Conservation (phyloP, 2,329 filamentous ascomycete genomes). For the Aspergillus costaricaensis region DNA sequence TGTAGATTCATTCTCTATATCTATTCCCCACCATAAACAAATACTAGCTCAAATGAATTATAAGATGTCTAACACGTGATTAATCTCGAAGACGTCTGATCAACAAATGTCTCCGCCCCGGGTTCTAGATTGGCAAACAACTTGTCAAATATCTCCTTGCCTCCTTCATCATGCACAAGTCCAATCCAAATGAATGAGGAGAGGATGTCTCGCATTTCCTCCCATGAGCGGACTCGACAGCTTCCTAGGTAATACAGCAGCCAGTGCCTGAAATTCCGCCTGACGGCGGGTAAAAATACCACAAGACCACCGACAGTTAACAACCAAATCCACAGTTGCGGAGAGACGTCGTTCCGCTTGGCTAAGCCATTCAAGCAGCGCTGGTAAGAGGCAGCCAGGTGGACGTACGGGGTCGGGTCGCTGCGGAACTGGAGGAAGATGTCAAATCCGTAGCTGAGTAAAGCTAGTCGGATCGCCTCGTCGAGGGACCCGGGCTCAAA, state of each 20-base stretch:
- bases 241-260: neutral
- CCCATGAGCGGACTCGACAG: neutral
- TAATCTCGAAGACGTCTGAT: neutral
- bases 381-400: neutral
- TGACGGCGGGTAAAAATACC: neutral
- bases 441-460: constrained; percentile 42
- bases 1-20: too few relatives aligned
- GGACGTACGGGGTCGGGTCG: neutral
- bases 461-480: constrained; percentile 43
- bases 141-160: neutral
- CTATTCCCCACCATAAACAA: too few relatives aligned
- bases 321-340: constrained; percentile 1
- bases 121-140: neutral
- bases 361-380: neutral
- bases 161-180: neutral
- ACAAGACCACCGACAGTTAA: neutral
- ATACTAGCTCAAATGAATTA: too few relatives aligned
- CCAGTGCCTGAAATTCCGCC: neutral
- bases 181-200: constrained; percentile 3
- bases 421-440: constrained; percentile 36
- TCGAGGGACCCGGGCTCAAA: constrained; percentile 31
- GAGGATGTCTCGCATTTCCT: neutral
- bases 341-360: neutral
- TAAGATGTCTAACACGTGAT: too few relatives aligned
- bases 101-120: neutral